phyloP scores from a whole-genome alignment of 805 yeast genomes.

The Komagataella mondaviorum region DNA sequence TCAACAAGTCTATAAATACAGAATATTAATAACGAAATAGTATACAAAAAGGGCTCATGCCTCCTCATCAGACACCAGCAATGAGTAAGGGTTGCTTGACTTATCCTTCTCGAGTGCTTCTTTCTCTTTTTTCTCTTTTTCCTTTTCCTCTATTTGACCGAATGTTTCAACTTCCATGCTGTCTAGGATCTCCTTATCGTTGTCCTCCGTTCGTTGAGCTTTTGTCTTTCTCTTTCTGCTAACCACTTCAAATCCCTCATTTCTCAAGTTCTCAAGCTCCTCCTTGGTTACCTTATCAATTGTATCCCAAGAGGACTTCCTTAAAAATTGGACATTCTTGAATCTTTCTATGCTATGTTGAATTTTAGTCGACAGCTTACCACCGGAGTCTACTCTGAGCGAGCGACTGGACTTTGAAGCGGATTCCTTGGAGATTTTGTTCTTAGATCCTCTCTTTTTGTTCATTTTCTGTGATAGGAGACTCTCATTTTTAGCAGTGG shows the following conservation, averaged over 20 bases:
- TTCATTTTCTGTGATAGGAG: constrained; percentile 1
- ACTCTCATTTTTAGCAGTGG: constrained; percentile 1
- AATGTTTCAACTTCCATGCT: background rate
- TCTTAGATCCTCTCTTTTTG: background rate
- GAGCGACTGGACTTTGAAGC: background rate
- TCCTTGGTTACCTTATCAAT: constrained; percentile 38
- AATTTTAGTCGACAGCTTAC: constrained; percentile 46
- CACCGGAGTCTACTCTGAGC: constrained; percentile 10
- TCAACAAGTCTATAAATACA: background rate
- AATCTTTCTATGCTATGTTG: constrained; percentile 53
- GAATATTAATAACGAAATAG: background rate
- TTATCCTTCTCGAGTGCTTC: background rate
- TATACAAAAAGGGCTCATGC: background rate
- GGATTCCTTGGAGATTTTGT: background rate
- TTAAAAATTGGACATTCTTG: constrained; percentile 41
- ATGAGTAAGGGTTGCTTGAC: background rate
- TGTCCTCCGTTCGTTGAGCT: background rate
- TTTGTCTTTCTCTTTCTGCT: background rate
- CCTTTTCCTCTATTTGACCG: background rate
- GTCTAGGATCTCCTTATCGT: background rate
- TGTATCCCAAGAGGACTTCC: constrained; percentile 65
- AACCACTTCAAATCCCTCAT: constrained; percentile 27
- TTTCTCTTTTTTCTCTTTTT: background rate
- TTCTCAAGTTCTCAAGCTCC: constrained; percentile 25
- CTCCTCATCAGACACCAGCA: background rate